Percentiles rank a stretch among this genome's conserved stretches.
Conservation (phyloP, 192 early-diverging fungal genomes). For the Chytriomyces hyalinus region DNA sequence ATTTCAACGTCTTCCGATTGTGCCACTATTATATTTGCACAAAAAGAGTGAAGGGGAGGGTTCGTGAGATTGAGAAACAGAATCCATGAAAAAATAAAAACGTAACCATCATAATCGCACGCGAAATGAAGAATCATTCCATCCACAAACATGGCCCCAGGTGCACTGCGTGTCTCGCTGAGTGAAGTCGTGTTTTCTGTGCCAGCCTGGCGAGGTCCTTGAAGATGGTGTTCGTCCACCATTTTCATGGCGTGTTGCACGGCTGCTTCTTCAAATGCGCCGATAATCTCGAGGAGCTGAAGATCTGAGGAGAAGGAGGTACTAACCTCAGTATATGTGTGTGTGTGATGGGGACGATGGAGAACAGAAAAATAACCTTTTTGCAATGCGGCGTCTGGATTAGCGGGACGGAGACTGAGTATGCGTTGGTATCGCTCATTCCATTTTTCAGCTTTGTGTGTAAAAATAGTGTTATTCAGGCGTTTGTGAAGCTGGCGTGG, state of each 20-base stretch:
- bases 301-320: conserved; percentile 41
- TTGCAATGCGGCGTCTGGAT: conserved; percentile 46
- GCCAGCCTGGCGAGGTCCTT: conserved; percentile 2
- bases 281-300: conserved; percentile 53
- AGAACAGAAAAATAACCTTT: conserved; percentile 39
- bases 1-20: conserved; percentile 41
- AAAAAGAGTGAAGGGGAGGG: no score
- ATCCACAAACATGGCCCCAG: conserved; percentile 40
- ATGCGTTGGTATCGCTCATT: conserved; percentile 51
- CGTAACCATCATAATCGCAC: conserved; percentile 50
- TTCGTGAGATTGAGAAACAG: background rate
- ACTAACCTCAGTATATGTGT: background rate
- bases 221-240: conserved; percentile 59
- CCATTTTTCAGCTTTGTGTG: conserved; percentile 44
- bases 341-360: background rate
- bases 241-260: conserved; percentile 45
- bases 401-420: conserved; percentile 24
- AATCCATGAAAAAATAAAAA: conserved; percentile 3
- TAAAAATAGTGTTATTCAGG: no score
- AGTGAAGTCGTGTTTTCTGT: background rate
- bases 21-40: conserved; percentile 26
- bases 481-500: no score
- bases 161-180: background rate
- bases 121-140: conserved; percentile 55
- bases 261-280: conserved; percentile 56